Evolutionary conservation across 192 early-diverging fungal species (phyloP).

Genomic region (Coemansia sp.): DNA sequence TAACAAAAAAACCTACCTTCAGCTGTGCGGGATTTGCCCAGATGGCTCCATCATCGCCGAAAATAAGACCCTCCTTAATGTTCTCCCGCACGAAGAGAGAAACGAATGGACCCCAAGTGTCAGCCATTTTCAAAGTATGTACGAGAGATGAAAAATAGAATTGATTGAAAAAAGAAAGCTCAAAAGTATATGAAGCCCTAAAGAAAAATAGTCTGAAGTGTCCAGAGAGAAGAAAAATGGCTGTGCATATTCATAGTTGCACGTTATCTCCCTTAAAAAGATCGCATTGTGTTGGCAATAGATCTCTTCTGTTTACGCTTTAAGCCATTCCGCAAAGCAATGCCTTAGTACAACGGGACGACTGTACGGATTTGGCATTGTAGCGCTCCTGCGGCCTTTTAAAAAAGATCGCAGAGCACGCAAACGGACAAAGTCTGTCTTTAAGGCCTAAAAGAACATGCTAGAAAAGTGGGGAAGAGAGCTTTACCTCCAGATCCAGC

Average conservation of each 20-base stretch:
- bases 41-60: conserved; percentile 71
- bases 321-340: too few relatives aligned
- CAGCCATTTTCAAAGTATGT: conserved; percentile 5
- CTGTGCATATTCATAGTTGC: neutral
- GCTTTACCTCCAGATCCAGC: too few relatives aligned
- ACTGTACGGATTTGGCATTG: too few relatives aligned
- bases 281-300: too few relatives aligned
- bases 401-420: too few relatives aligned
- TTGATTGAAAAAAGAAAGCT: neutral
- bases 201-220: neutral
- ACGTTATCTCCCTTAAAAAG: too few relatives aligned
- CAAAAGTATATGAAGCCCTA: neutral
- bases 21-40: conserved; percentile 76
- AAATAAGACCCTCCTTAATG: conserved; percentile 76
- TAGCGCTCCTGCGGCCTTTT: too few relatives aligned
- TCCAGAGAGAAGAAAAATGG: neutral
- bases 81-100: neutral
- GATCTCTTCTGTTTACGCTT: too few relatives aligned
- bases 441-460: too few relatives aligned
- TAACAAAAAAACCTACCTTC: conserved; percentile 26
- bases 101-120: conserved; percentile 2
- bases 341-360: too few relatives aligned
- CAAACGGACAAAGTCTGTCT: too few relatives aligned
- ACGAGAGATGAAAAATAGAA: conserved; percentile 7
- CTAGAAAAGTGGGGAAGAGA: too few relatives aligned